Conservation (phyloP, 1,284 basidiomycete genomes). For the Fomitopsis palustris region DNA sequence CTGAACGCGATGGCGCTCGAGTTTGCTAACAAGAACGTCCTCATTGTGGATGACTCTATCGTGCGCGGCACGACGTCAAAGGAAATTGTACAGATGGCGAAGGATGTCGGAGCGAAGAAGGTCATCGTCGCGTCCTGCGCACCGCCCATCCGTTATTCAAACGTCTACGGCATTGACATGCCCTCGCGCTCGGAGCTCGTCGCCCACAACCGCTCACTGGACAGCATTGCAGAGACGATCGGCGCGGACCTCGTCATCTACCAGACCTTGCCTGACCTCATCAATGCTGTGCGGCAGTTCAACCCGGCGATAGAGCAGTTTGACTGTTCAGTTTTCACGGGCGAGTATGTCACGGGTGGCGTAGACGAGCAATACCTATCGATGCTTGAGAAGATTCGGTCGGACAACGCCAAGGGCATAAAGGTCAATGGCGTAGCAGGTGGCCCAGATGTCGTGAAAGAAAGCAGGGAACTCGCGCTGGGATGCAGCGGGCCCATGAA, state of each 20-base stretch:
- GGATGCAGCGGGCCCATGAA: conserved; percentile 43
- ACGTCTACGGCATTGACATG: conserved; percentile 99
- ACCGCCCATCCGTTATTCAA: conserved; percentile 92
- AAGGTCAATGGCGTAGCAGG: conserved; percentile 28
- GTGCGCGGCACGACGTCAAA: conserved; percentile 98
- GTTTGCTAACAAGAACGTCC: conserved; percentile 89
- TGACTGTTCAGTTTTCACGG: conserved; percentile 98
- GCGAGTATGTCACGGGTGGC: conserved; percentile 96
- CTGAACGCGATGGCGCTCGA: conserved; percentile 99
- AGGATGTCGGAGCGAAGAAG: conserved; percentile 97
- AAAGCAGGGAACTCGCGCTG: conserved; percentile 27
- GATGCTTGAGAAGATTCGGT: conserved; percentile 75
- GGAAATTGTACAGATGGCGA: conserved; percentile 99
- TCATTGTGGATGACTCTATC: conserved; percentile 98
- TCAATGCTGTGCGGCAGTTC: conserved; percentile 85
- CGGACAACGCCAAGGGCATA: conserved; percentile 66
- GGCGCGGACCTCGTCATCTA: conserved; percentile 97
- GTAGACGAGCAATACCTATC: conserved; percentile 85
- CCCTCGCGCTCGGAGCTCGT: conserved; percentile 93
- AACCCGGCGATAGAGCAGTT: conserved; percentile 81
- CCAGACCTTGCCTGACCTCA: conserved; percentile 91
- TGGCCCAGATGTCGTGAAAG: conserved; percentile 14
- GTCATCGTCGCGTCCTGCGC: conserved; percentile 98
- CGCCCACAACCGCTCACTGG: conserved; percentile 77
- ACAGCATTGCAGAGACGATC: conserved; percentile 80